Base-by-base conservation (phyloP, 768 basidiomycete genomes). In the Kondoa malvinella region DNA sequence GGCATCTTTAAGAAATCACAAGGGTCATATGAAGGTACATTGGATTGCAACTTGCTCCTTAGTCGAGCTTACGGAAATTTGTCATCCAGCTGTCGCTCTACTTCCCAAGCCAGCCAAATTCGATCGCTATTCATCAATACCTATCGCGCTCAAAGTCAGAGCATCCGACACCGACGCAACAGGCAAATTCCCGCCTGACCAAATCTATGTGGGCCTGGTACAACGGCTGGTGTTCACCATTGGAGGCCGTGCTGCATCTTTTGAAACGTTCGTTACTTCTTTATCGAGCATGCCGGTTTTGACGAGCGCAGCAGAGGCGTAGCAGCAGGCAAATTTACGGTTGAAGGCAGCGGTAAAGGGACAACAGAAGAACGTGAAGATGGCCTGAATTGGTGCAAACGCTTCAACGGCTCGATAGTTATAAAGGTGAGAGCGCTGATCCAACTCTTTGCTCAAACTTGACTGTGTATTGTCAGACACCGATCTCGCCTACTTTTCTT, bases 1-100 rank as follows among this genome's bases (percentile, higher is more conserved):
- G 69, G 69, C 4, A 33, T 69, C 17, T 69, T 69, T 32, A 21
- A 26, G 32, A 65, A n/a, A 65, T 29, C 33, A 1, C 61, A 63
- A 33, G 61, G 29, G 16, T 63, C 8, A 2, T 27, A 29, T n/a
- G 27, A 63, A 34, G 61, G 17, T 21, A 30, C 33, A n/a, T n/a
- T n/a, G n/a, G n/a, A n/a, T n/a, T n/a, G n/a, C n/a, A n/a, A n/a
- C n/a, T n/a, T n/a, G n/a, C n/a, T n/a, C n/a, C n/a, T n/a, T n/a
- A n/a, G n/a, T n/a, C n/a, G n/a, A n/a, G n/a, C n/a, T n/a, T n/a
- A n/a, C n/a, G n/a, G n/a, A n/a, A n/a, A n/a, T n/a, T n/a, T n/a
- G n/a, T n/a, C n/a, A n/a, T n/a, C n/a, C n/a, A n/a, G n/a, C n/a
- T n/a, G n/a, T n/a, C 8, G 26, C 15, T 3, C 30, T 63, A 8